phyloP scores from a whole-genome alignment of 176 grass and related monocot species.

The Bonia amplexicaulis region DNA sequence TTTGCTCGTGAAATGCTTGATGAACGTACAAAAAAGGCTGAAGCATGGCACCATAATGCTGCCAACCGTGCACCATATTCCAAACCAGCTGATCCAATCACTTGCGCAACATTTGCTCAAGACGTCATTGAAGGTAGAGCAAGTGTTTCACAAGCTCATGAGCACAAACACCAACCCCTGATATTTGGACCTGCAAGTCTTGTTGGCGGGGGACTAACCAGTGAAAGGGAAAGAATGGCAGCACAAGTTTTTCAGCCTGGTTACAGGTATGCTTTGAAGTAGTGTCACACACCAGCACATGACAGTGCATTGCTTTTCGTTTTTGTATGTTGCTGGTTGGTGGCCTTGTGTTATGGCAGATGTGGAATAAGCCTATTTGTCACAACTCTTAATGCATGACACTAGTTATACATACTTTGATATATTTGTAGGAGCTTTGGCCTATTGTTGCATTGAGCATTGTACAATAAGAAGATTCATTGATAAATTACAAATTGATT shows the following conservation, averaged over 20 bases:
- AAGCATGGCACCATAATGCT: constrained; percentile 85
- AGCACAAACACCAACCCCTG: constrained; percentile 90
- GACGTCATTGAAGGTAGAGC: constrained; percentile 93
- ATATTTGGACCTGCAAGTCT: constrained; percentile 94
- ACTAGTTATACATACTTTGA: neutral
- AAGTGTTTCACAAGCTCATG: constrained; percentile 75
- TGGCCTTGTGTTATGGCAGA: neutral
- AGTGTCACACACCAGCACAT: neutral
- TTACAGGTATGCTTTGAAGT: constrained; percentile 54
- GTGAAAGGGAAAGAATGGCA: constrained; percentile 67
- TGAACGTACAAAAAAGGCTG: constrained; percentile 54
- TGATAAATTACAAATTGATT: neutral
- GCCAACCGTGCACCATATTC: constrained; percentile 47
- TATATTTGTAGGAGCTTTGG: neutral
- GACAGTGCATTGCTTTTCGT: neutral
- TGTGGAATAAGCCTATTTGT: neutral
- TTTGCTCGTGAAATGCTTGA: constrained; percentile 88
- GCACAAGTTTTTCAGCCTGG: constrained; percentile 95
- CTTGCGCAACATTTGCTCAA: constrained; percentile 93
- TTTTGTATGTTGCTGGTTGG: neutral
- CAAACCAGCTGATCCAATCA: constrained; percentile 90
- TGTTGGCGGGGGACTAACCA: constrained; percentile 59
- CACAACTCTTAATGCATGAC: constrained; percentile 1
- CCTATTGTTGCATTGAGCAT: neutral
- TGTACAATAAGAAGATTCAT: neutral